phyloP scores from a whole-genome alignment of 2,329 filamentous ascomycete genomes.

The Pseudopyricularia javanii region DNA sequence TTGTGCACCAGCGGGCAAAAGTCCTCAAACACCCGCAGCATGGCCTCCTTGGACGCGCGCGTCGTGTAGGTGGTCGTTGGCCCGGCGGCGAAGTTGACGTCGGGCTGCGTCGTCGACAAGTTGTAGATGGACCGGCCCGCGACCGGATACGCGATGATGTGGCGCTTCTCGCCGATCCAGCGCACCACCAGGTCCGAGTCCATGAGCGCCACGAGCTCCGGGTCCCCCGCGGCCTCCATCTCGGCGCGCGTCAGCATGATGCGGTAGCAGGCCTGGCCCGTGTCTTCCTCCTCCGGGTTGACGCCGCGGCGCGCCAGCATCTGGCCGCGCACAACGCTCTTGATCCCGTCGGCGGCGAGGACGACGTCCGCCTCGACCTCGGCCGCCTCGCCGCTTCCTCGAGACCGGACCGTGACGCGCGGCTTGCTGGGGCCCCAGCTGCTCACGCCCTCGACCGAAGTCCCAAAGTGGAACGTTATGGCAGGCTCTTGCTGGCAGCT shows the following conservation, averaged over 20 bases:
- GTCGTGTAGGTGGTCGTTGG: slow-evolving; percentile 51
- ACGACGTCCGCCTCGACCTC: slow-evolving; percentile 40
- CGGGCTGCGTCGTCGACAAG: slow-evolving; percentile 49
- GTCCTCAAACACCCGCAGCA: slow-evolving; percentile 48
- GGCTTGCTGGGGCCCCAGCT: slow-evolving; percentile 44
- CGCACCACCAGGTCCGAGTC: slow-evolving; percentile 56
- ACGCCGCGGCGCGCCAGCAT: slow-evolving; percentile 42
- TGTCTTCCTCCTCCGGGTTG: slow-evolving; percentile 48
- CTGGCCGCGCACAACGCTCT: slow-evolving; percentile 33
- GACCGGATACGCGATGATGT: slow-evolving; percentile 71
- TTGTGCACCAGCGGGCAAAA: slow-evolving; percentile 47
- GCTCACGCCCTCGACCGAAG: slow-evolving; percentile 39
- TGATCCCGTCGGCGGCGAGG: slow-evolving; percentile 43
- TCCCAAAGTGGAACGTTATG: slow-evolving; percentile 59
- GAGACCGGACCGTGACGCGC: slow-evolving; percentile 45
- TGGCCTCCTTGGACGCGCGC: slow-evolving; percentile 44
- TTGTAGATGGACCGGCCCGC: slow-evolving; percentile 54
- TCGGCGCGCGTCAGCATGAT: slow-evolving; percentile 61
- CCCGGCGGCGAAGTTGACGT: slow-evolving; percentile 45
- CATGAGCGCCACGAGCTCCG: slow-evolving; percentile 55
- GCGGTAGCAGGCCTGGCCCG: slow-evolving; percentile 66
- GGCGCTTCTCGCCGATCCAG: slow-evolving; percentile 64
- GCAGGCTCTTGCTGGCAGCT: slow-evolving; percentile 50
- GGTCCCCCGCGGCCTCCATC: slow-evolving; percentile 53
- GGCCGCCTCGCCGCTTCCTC: slow-evolving; percentile 33